A percentile compares a stretch with the other conserved stretches of the same genome.
These are phyloP conservation scores for Cicer pinnatifidum DNA, from an alignment of 306 rosid genomes.

Conservation along the genomic window DNA sequence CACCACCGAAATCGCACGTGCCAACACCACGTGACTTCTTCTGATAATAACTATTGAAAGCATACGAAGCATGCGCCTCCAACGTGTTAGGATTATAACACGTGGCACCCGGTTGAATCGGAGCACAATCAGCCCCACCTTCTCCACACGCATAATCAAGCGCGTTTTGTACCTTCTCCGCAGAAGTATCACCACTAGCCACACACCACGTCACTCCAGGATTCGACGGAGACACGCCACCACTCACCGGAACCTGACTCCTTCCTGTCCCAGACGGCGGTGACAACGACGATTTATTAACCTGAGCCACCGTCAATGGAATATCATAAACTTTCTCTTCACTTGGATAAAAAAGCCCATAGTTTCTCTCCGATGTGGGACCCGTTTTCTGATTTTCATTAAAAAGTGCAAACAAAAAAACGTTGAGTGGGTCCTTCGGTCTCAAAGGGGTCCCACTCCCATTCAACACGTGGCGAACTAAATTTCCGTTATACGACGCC, in stretches of 20 bases:
- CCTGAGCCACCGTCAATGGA: conserved; percentile 45
- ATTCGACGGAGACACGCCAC: neutral
- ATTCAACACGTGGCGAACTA: conserved; percentile 57
- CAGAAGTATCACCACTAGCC: conserved; percentile 55
- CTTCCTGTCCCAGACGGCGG: conserved; percentile 44
- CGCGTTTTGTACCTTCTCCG: conserved; percentile 58
- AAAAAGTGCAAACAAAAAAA: conserved; percentile 71
- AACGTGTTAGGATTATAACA: conserved; percentile 73
- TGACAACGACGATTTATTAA: conserved; percentile 1
- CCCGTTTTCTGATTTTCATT: conserved; percentile 77
- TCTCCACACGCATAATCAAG: conserved; percentile 82
- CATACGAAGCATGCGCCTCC: conserved; percentile 89
- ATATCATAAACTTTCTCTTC: conserved; percentile 67
- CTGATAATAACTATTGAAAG: conserved; percentile 85
- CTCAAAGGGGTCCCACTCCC: conserved; percentile 72
- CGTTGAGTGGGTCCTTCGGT: conserved; percentile 53
- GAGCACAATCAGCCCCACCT: conserved; percentile 82
- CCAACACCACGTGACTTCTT: conserved; percentile 66
- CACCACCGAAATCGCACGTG: conserved; percentile 76
- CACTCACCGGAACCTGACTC: conserved; percentile 46
- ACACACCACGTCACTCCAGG: conserved; percentile 75
- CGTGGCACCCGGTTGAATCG: conserved; percentile 68
- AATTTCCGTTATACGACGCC: conserved; percentile 79
- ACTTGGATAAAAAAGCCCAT: conserved; percentile 74
- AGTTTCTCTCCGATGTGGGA: conserved; percentile 82